A percentile compares a stretch with the other conserved stretches of the same genome.
phyloP scores from a whole-genome alignment of 352 stramenopile species.

The Nothophytophthora sp. region DNA sequence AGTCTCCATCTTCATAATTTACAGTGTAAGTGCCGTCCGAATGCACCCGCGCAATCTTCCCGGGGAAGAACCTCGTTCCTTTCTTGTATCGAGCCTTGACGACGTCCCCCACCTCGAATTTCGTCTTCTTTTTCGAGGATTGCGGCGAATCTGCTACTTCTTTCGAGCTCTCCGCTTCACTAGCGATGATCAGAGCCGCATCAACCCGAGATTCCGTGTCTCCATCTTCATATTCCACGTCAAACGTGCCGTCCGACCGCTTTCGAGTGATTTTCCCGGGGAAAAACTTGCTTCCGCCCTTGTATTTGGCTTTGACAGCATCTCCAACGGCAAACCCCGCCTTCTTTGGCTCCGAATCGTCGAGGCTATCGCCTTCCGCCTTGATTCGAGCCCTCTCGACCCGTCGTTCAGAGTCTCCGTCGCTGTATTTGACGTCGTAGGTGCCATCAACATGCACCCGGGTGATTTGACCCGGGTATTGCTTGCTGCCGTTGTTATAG shows the following conservation, averaged over 20 bases:
- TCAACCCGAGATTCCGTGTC: conserved; percentile 30
- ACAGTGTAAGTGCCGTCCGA: conserved; percentile 73
- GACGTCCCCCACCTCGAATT: conserved; percentile 22
- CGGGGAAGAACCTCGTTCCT: conserved; percentile 38
- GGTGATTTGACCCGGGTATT: no score
- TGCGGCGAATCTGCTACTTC: conserved; percentile 1
- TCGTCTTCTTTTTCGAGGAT: conserved; percentile 2
- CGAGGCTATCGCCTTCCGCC: no score
- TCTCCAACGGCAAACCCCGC: conserved; percentile 10
- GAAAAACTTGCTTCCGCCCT: conserved; percentile 35
- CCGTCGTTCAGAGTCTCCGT: no score
- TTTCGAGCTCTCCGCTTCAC: conserved; percentile 3
- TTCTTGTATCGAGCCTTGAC: conserved; percentile 48
- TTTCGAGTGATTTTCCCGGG: conserved; percentile 36
- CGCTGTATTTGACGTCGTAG: no score
- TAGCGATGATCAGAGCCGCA: conserved; percentile 12
- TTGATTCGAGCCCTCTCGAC: no score
- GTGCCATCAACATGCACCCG: no score
- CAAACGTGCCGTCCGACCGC: conserved; percentile 42
- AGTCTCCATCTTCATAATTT: conserved; percentile 61
- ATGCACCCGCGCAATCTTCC: conserved; percentile 45
- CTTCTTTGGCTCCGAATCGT: neutral
- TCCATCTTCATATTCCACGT: conserved; percentile 49
- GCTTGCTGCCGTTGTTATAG: no score
- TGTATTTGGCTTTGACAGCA: conserved; percentile 39